These are phyloP conservation scores for Solanum chiquidenum DNA, from an alignment of 257 asterid genomes.

Conservation along the genomic window DNA sequence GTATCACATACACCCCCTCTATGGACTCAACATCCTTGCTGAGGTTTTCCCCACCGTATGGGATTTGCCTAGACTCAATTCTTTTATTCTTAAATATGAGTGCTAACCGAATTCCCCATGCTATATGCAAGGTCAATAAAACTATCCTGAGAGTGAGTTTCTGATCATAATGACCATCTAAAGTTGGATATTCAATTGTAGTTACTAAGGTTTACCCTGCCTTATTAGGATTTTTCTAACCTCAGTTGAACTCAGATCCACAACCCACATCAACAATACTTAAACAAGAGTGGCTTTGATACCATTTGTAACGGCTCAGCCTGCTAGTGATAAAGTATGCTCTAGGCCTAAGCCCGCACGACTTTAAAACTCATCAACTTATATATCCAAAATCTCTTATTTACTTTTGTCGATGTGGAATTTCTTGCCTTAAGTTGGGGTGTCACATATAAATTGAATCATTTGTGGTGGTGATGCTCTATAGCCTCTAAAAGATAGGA, in stretches of 20 bases:
- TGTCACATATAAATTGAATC: neutral
- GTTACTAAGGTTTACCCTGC: no score
- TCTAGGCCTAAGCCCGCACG: neutral
- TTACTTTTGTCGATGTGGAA: no score
- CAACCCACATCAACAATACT: neutral
- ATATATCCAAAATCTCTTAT: neutral
- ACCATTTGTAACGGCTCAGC: fast-evolving
- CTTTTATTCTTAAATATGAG: no score
- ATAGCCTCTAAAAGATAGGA: neutral
- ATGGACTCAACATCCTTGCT: no score
- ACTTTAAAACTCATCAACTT: neutral
- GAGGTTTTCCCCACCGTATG: no score
- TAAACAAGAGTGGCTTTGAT: neutral
- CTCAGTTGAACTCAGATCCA: neutral
- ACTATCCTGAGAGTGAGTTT: no score
- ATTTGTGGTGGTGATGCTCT: neutral
- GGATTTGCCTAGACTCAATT: fast-evolving
- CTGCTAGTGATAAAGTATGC: neutral
- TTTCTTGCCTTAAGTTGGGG: neutral
- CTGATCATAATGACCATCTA: no score
- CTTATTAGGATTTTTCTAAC: no score
- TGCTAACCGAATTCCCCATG: no score
- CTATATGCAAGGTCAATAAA: no score
- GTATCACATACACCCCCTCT: no score
- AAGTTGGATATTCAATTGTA: no score